These are phyloP conservation scores for Arthrobotrys sinensis DNA, from an alignment of 2,329 filamentous ascomycete genomes.

Conservation along the genomic window DNA sequence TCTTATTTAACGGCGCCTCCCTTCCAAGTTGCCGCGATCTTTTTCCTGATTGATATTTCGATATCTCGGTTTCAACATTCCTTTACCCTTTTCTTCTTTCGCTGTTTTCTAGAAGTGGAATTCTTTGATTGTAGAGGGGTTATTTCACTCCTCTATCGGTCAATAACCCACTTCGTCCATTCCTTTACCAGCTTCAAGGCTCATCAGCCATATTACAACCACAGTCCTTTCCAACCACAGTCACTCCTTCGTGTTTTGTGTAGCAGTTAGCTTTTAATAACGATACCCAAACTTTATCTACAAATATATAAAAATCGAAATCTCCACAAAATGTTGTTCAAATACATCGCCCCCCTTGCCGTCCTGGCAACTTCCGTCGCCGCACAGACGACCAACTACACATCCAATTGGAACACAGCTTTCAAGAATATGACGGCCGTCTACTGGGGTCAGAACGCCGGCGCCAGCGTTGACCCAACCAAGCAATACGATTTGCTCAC, in stretches of 20 bases:
- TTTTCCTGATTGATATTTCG: slow-evolving; percentile 42
- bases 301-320: slow-evolving; percentile 27
- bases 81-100: slow-evolving; percentile 35
- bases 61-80: slow-evolving; percentile 35
- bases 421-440: slow-evolving; percentile 52
- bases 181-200: slow-evolving; percentile 30
- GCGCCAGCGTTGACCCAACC: neutral
- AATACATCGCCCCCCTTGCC: slow-evolving; percentile 35
- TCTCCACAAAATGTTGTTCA: slow-evolving; percentile 44
- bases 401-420: neutral
- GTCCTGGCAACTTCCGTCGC: slow-evolving; percentile 29
- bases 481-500: slow-evolving; percentile 38
- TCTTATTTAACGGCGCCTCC: slow-evolving; percentile 57
- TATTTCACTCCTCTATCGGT: slow-evolving; percentile 45
- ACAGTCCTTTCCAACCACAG: slow-evolving; percentile 32
- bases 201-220: slow-evolving; percentile 13
- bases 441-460: slow-evolving; percentile 58
- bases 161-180: slow-evolving; percentile 50
- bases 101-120: slow-evolving; percentile 43
- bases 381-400: slow-evolving; percentile 8
- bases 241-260: slow-evolving; percentile 48
- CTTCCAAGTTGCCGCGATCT: slow-evolving; percentile 34
- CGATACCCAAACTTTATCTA: slow-evolving; percentile 12
- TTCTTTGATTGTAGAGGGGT: slow-evolving; percentile 38
- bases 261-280: slow-evolving; percentile 12